Conservation (phyloP, 176 grass and related monocot species). For the Avena eriantha region DNA sequence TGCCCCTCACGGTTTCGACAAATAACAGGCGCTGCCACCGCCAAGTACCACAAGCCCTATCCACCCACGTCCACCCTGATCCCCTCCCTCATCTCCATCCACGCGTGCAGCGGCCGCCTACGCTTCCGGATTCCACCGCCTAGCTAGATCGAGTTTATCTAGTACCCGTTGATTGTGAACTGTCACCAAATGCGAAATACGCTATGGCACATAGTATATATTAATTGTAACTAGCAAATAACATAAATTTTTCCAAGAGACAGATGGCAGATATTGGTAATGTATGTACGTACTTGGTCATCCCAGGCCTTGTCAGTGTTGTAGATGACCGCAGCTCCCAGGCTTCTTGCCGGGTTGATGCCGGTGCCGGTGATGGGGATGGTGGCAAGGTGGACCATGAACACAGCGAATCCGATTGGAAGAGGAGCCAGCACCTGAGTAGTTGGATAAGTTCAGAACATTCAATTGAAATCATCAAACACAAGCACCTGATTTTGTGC, state of each 20-base stretch:
- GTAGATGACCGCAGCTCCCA: conserved; percentile 82
- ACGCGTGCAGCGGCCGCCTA: too few relatives aligned
- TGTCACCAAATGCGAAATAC: too few relatives aligned
- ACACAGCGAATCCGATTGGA: conserved; percentile 90
- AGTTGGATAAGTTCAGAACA: conserved; percentile 1
- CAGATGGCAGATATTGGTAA: background rate
- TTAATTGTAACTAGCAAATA: background rate
- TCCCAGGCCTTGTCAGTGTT: conserved; percentile 73
- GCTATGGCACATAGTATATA: too few relatives aligned
- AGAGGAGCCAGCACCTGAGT: conserved; percentile 86
- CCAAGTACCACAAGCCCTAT: too few relatives aligned
- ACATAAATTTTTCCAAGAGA: background rate
- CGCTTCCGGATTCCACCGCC: too few relatives aligned
- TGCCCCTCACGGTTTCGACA: too few relatives aligned
- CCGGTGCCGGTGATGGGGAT: conserved; percentile 94
- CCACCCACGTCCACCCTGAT: too few relatives aligned
- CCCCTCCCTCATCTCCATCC: too few relatives aligned
- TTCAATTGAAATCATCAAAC: conserved; percentile 13
- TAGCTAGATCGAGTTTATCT: too few relatives aligned
- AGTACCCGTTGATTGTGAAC: too few relatives aligned
- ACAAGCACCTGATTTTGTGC: background rate
- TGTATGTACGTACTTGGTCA: conserved; percentile 57
- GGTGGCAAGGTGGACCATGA: conserved; percentile 91
- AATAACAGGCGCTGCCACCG: too few relatives aligned
- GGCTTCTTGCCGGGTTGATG: conserved; percentile 88